Evolutionary conservation across 73 alveolate species (phyloP).

Genomic region (Symbiodinium natans): DNA sequence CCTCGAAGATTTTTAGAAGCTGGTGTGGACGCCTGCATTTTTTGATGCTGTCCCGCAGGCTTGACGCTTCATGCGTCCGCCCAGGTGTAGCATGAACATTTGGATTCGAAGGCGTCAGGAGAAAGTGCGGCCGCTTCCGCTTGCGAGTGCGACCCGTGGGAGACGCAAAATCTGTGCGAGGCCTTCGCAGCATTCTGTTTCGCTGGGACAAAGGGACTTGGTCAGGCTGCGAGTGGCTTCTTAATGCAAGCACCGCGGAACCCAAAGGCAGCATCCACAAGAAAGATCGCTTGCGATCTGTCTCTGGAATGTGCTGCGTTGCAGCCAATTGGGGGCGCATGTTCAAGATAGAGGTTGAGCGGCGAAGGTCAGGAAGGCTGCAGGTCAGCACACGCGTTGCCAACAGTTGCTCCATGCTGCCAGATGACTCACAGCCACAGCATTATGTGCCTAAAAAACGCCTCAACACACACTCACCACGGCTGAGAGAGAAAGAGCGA

Average conservation of each 20-base stretch:
- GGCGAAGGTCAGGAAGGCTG: background rate
- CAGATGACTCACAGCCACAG: no score
- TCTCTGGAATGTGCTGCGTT: background rate
- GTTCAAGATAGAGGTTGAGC: background rate
- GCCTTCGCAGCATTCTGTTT: conserved; percentile 35
- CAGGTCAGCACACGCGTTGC: no score
- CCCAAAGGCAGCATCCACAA: background rate
- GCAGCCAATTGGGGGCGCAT: background rate
- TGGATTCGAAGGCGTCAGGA: conserved; percentile 16
- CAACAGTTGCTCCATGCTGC: no score
- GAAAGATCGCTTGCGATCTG: background rate
- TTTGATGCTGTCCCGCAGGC: background rate
- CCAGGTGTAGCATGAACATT: background rate
- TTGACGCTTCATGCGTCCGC: background rate
- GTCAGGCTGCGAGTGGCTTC: conserved; percentile 53
- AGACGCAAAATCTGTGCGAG: background rate
- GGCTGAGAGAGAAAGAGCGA: no score
- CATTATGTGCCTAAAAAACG: no score
- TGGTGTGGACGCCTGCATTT: background rate
- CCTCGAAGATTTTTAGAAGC: background rate
- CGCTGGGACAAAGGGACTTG: background rate
- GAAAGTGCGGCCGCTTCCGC: background rate
- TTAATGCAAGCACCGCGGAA: background rate
- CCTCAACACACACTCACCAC: no score
- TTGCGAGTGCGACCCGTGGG: background rate